Evolutionary conservation across 2,329 filamentous ascomycete species (phyloP).

Genomic region (Lasiodiplodia sp.): DNA sequence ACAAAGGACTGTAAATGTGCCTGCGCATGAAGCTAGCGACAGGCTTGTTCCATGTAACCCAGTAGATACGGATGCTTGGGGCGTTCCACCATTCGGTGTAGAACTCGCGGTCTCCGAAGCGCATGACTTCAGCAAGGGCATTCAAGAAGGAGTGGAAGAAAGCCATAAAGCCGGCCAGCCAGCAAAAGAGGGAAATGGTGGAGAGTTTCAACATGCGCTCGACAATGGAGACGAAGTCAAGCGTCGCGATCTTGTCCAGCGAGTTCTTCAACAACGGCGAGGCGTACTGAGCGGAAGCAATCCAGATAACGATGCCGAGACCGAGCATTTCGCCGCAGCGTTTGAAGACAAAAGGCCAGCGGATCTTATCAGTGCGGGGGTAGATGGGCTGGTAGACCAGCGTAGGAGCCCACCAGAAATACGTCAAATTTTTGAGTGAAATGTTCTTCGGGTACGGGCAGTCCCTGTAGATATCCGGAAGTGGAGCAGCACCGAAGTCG

Average conservation of each 20-base stretch:
- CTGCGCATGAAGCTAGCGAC: slow-evolving; percentile 97
- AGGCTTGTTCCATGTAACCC: slow-evolving; percentile 97
- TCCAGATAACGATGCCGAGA: slow-evolving; percentile 91
- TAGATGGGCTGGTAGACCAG: slow-evolving; percentile 97
- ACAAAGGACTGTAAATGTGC: slow-evolving; percentile 88
- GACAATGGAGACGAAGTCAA: slow-evolving; percentile 81
- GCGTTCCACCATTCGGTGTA: slow-evolving; percentile 98
- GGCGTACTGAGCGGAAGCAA: slow-evolving; percentile 92
- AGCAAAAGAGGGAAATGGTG: slow-evolving; percentile 94
- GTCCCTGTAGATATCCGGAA: slow-evolving; percentile 81
- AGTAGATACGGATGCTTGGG: slow-evolving; percentile 82
- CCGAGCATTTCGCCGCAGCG: slow-evolving; percentile 78
- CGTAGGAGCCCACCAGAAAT: slow-evolving; percentile 98
- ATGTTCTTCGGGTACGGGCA: slow-evolving; percentile 94
- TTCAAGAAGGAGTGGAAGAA: slow-evolving; percentile 94
- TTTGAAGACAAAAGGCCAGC: slow-evolving; percentile 89
- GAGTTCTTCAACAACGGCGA: slow-evolving; percentile 89
- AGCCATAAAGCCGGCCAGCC: slow-evolving; percentile 97
- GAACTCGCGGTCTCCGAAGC: slow-evolving; percentile 91
- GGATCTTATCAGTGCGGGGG: slow-evolving; percentile 79
- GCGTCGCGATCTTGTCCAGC: slow-evolving; percentile 80
- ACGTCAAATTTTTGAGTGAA: slow-evolving; percentile 83
- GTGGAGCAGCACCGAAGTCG: slow-evolving; percentile 53
- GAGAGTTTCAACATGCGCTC: slow-evolving; percentile 94
- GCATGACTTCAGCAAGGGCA: slow-evolving; percentile 85